Base-by-base conservation (phyloP, 2,329 filamentous ascomycete genomes). In the Colletotrichum kahawae region DNA sequence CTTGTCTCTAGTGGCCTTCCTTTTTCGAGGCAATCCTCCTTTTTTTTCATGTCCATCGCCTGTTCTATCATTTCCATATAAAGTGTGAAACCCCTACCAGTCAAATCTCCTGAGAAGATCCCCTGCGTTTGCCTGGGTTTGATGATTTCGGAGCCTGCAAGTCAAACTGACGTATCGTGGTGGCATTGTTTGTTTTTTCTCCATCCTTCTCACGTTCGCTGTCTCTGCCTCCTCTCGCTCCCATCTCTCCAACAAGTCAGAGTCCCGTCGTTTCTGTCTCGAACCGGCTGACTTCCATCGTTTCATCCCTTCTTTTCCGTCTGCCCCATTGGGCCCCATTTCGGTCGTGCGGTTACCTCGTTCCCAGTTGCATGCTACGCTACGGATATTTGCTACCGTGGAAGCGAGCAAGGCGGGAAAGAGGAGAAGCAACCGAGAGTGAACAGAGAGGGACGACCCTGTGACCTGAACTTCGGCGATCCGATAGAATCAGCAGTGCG, bases 221-320 rank as follows among this genome's bases (percentile, higher is more conserved):
- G 27, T 67, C 60, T 57, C 33, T 71, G 21, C 31, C 57, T 36
- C 29, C 27, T 56, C n/a, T 21, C 33, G 31, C 5, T 34, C 5
- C 18, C 57, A 27, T 33, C 18, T n/a, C 57, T 60, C 57, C 29
- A n/a, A 29, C 24, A 65, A 38, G 31, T 48, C 34, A 33, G 54
- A 56, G 16, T 67, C 38, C 38, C 18, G 38, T 63, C 54, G 54
- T 62, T 51, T 63, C 54, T 70, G 48, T 54, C 67, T 33, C 60
- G 67, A 63, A 38, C 57, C 57, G 54, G 68, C 71, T 38, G 57
- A 57, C 51, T 67, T 62, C 56, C 63, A 33, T 71, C 56, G 72
- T 75, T 75, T 72, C 72, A 71, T 72, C 68, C 48, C 62, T 67
- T 64, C 38, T 71, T 51, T 43, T 51, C 56, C 63, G 43, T 72